Evolutionary conservation across 345 rosid genomes (phyloP).

Genomic region (Toxicodendron radicans): DNA sequence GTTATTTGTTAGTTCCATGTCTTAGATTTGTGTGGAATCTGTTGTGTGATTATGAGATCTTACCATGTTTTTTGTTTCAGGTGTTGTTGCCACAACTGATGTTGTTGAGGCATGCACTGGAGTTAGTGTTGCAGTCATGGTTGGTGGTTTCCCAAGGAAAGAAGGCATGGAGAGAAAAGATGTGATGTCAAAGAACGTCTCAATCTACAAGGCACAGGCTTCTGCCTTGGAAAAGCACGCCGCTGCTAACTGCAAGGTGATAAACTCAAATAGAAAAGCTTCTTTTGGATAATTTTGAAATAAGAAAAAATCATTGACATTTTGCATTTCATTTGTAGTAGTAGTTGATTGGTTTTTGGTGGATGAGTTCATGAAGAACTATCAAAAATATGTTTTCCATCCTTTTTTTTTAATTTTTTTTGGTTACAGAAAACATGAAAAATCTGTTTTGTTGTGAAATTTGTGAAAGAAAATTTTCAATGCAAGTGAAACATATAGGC

Average conservation of each 20-base stretch:
- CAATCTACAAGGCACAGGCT: constrained; percentile 97
- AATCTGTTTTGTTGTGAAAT: not conserved
- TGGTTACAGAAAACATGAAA: not conserved
- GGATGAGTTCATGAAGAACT: not conserved
- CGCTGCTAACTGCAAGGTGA: constrained; percentile 96
- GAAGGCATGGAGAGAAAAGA: constrained; percentile 99
- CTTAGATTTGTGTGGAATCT: not conserved
- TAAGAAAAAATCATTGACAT: not conserved
- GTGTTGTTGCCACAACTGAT: constrained; percentile 98
- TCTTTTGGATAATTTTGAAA: not conserved
- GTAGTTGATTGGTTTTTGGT: not conserved
- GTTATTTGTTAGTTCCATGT: not conserved
- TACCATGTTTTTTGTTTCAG: constrained; percentile 37
- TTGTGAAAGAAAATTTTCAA: not conserved
- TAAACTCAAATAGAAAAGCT: not conserved
- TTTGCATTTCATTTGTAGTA: not conserved
- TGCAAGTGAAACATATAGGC: not conserved
- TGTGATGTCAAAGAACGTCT: constrained; percentile 95
- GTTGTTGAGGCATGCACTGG: constrained; percentile 95
- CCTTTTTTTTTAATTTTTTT: too few species aligned
- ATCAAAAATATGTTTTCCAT: not conserved
- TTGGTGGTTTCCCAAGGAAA: constrained; percentile 98
- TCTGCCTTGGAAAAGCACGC: constrained; percentile 91
- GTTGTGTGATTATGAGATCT: constrained; percentile 17
- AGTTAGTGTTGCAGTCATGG: constrained; percentile 91